Base-by-base conservation (phyloP, 1,284 basidiomycete genomes). In the Boletus semigastroideus region DNA sequence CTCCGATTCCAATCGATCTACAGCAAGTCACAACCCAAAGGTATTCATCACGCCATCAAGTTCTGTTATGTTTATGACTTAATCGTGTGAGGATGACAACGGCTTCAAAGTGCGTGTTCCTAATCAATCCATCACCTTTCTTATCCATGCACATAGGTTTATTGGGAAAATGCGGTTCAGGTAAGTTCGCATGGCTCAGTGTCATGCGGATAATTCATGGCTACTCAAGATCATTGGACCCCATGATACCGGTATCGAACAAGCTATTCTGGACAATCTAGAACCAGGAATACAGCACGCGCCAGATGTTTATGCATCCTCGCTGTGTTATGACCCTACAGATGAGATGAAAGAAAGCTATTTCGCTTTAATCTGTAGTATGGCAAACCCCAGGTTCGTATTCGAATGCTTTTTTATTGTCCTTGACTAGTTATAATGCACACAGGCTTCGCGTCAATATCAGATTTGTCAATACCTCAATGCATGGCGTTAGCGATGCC, bases 11-110 rank as follows among this genome's bases (percentile, higher is more conserved):
- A 51, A 46, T 41, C 14, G 12, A 19, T 36, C 53, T 33, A 9
- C 46, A 87, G 90, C 90, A 6, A 90, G 87, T 55, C 90, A 92
- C 60, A 92, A 92, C 63, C 90, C 90, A 0, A 92, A 90, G 80
- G 88, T 86, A 61, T 44, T 58, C 46, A 25, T 38, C 14, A 17
- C 38, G 12, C 37, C 3, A 25, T 42, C 38, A 17, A 44, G 22
- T 39, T 34, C 31, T 54, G 36, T 42, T 19, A 37, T 25, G 1
- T 22, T 44, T 20, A 40, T 50, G 27, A 60, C 50, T 25, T 46
- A 47, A 25, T 42, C 16, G 34, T 36, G 16, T 28, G 31, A 89
- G 87, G 71, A 87, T 65, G 92, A 94, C 61, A 94, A 94, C 64
- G 91, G 92, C 4, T 93, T 89, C 71, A 93, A 94, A 72, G 87